phyloP scores from a whole-genome alignment of 2,329 filamentous ascomycete species.

The Tympanopsis confertula region DNA sequence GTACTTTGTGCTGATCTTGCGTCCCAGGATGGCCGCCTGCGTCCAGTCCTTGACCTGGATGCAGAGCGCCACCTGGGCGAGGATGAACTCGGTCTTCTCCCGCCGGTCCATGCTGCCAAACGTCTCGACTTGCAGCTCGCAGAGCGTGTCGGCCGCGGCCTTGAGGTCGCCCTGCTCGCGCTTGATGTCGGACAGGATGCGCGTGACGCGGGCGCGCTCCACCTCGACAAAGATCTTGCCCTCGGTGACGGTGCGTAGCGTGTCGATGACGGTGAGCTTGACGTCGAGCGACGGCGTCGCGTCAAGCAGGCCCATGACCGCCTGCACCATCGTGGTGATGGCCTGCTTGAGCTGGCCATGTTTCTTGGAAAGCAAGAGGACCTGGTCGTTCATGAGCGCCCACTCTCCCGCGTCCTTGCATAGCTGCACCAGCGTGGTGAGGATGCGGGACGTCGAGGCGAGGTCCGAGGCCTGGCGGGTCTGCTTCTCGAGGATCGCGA shows the following conservation, averaged over 20 bases:
- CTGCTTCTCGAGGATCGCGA: conserved; percentile 86
- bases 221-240: conserved; percentile 99
- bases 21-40: conserved; percentile 81
- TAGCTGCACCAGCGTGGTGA: conserved; percentile 82
- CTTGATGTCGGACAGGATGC: conserved; percentile 93
- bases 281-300: conserved; percentile 73
- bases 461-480: conserved; percentile 96
- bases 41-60: conserved; percentile 95
- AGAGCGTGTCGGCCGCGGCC: conserved; percentile 81
- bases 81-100: conserved; percentile 97
- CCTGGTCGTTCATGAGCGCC: conserved; percentile 91
- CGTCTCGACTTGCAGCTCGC: conserved; percentile 95
- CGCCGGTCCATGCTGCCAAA: conserved; percentile 95
- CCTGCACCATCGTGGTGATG: conserved; percentile 97
- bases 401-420: conserved; percentile 88
- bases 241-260: conserved; percentile 88
- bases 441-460: conserved; percentile 79
- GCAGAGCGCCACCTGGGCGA: conserved; percentile 86
- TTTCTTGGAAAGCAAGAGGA: conserved; percentile 93
- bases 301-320: conserved; percentile 83
- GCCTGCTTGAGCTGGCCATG: conserved; percentile 99
- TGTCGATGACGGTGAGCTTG: conserved; percentile 90
- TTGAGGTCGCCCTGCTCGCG: conserved; percentile 87
- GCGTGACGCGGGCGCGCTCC: conserved; percentile 87
- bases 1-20: conserved; percentile 94